Conservation (phyloP, 129 eudicot species). For the Rutidosis leptorrhynchoides region DNA sequence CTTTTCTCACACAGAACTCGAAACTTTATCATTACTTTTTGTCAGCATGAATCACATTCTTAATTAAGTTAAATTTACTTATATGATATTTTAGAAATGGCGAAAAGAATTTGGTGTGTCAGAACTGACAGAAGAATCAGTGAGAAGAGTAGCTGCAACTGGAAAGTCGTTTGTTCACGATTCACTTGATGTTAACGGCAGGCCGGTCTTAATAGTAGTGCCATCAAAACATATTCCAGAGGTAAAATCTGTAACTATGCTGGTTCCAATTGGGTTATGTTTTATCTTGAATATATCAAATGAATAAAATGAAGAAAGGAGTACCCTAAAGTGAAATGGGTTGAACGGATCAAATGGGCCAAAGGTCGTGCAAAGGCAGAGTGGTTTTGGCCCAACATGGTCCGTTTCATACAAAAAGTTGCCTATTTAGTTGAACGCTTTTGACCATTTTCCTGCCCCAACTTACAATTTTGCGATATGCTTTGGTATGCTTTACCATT, state of each 20-base stretch:
- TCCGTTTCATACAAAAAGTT: too few relatives aligned
- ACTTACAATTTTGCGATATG: too few relatives aligned
- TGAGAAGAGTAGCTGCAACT: slow-evolving; percentile 55
- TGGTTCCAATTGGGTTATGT: not conserved
- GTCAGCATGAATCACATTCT: not conserved
- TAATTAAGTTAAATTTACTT: too few relatives aligned
- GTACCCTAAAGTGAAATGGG: too few relatives aligned
- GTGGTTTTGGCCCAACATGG: too few relatives aligned
- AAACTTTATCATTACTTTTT: not conserved
- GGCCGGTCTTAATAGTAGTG: slow-evolving; percentile 76
- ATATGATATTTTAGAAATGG: slow-evolving; percentile 62
- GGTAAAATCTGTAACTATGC: slow-evolving; percentile 31
- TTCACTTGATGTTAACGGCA: slow-evolving; percentile 59
- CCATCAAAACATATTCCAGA: slow-evolving; percentile 81
- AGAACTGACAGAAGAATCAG: slow-evolving; percentile 66
- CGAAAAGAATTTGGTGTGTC: slow-evolving; percentile 78
- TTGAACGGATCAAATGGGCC: too few relatives aligned
- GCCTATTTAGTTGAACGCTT: too few relatives aligned
- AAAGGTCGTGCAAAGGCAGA: too few relatives aligned
- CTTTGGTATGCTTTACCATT: too few relatives aligned
- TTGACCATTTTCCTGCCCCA: too few relatives aligned
- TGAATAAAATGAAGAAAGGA: not conserved
- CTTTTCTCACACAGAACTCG: not conserved
- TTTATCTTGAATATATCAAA: not conserved
- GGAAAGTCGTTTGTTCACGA: slow-evolving; percentile 86